Base-by-base conservation (phyloP, 1,284 basidiomycete genomes). In the Takashimella tepidaria region DNA sequence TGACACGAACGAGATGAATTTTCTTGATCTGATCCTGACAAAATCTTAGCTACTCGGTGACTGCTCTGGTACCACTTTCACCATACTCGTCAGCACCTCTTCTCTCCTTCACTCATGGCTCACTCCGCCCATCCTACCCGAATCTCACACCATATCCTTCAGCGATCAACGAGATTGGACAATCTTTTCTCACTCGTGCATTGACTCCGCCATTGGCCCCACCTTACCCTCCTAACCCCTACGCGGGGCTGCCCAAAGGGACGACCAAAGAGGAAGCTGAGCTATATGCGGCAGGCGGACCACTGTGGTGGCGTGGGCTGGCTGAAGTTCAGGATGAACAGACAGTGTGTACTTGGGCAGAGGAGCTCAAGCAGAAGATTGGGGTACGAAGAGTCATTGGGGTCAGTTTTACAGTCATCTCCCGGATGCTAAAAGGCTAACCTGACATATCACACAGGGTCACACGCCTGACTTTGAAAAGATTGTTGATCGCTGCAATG, bases 401-500 rank as follows among this genome's bases (percentile, higher is more conserved):
- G 22, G 72, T 73, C 47, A 61, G 70, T 62, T 20, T 27, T 5
- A 10, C n/a, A n/a, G n/a, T n/a, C n/a, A n/a, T n/a, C n/a, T n/a
- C n/a, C n/a, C n/a, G n/a, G n/a, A n/a, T n/a, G n/a, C n/a, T n/a
- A n/a, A n/a, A n/a, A n/a, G n/a, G n/a, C n/a, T n/a, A n/a, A n/a
- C n/a, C n/a, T 55, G 50, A 53, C 25, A 1, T 10, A 45, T 47
- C 11, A 27, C 23, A 1, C 51, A 71, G 69, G 92, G 92, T 0
- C 92, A 97, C 72, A 97, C 92, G 0, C 92, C 92, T 0, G 81
- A 92, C 70, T 90, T 93, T 66, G 80, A 85, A 81, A 81, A 82
- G 62, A 92, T 95, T 45, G 83, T 87, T 1, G 84, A 87, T 13
- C 79, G 90, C 54, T 96, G 92, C 69, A 80, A 82, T 45, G 90